Percentiles rank a stretch among this genome's conserved stretches.
Conservation (phyloP, 108 stramenopile species). For the Skeletonema costatum region DNA sequence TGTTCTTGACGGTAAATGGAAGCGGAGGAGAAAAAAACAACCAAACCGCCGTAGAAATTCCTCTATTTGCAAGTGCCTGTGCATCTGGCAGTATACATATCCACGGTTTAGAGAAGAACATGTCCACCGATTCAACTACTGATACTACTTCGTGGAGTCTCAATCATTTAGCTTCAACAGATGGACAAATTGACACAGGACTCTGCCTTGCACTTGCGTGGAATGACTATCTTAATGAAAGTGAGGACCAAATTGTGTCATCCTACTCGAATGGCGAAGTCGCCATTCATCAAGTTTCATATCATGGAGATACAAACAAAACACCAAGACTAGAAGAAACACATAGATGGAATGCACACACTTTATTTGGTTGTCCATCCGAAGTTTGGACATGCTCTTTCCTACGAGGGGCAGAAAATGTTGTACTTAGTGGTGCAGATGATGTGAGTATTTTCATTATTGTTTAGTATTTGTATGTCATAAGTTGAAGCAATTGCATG, state of each 20-base stretch:
- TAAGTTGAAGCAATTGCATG: conserved; percentile 60
- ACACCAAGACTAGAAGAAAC: conserved; percentile 21
- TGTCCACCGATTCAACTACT: not conserved
- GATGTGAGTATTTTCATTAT: conserved; percentile 36
- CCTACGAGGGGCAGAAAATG: conserved; percentile 33
- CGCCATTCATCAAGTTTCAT: conserved; percentile 55
- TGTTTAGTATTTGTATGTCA: conserved; percentile 9
- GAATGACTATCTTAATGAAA: conserved; percentile 32
- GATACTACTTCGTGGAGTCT: conserved; percentile 32
- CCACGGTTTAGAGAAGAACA: conserved; percentile 26
- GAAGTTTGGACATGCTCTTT: conserved; percentile 84
- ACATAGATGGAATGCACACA: conserved; percentile 71
- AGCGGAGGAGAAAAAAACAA: not conserved
- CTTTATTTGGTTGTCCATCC: conserved; percentile 76
- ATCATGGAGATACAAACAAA: conserved; percentile 1
- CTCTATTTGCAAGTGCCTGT: conserved; percentile 38
- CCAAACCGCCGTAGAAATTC: not conserved
- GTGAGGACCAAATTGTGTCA: conserved; percentile 61
- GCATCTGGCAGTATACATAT: conserved; percentile 48
- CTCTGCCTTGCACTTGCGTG: conserved; percentile 66
- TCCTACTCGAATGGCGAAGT: conserved; percentile 78
- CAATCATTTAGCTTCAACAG: conserved; percentile 25
- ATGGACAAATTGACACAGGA: conserved; percentile 1
- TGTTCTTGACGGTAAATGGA: conserved; percentile 88
- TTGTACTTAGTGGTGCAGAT: conserved; percentile 51